Conservation (phyloP, 2,329 filamentous ascomycete genomes). For the Sordariomycetes sp. region DNA sequence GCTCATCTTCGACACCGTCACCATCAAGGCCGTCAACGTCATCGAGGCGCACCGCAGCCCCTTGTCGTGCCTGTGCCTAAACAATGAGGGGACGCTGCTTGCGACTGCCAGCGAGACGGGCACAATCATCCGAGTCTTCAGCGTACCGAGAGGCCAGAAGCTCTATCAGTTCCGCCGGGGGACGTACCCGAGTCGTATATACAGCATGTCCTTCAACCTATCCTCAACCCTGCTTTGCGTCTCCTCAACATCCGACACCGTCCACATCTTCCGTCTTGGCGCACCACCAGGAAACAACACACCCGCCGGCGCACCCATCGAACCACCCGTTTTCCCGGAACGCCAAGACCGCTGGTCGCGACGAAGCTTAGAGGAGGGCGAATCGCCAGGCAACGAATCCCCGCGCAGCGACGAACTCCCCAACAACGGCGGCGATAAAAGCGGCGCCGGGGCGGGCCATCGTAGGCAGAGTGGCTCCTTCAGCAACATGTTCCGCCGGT, state of each 20-base stretch:
- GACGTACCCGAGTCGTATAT: conserved; percentile 91
- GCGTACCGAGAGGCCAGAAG: conserved; percentile 82
- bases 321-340: conserved; percentile 30
- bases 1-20: conserved; percentile 82
- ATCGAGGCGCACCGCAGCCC: conserved; percentile 92
- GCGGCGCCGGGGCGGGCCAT: conserved; percentile 12
- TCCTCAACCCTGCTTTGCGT: conserved; percentile 89
- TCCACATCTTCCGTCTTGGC: conserved; percentile 86
- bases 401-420: conserved; percentile 25
- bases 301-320: conserved; percentile 23
- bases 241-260: conserved; percentile 90
- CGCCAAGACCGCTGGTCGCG: conserved; percentile 43
- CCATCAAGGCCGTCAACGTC: conserved; percentile 87
- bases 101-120: conserved; percentile 96
- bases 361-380: conserved; percentile 38
- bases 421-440: background rate
- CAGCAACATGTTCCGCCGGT: conserved; percentile 84
- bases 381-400: conserved; percentile 34
- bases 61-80: conserved; percentile 81
- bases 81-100: conserved; percentile 82
- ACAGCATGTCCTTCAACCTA: conserved; percentile 98
- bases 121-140: conserved; percentile 94
- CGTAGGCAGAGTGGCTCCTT: conserved; percentile 64
- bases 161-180: conserved; percentile 93
- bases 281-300: conserved; percentile 31